Conservation (phyloP, 148 eudicot species). For the Vaccinium vitisidaea region DNA sequence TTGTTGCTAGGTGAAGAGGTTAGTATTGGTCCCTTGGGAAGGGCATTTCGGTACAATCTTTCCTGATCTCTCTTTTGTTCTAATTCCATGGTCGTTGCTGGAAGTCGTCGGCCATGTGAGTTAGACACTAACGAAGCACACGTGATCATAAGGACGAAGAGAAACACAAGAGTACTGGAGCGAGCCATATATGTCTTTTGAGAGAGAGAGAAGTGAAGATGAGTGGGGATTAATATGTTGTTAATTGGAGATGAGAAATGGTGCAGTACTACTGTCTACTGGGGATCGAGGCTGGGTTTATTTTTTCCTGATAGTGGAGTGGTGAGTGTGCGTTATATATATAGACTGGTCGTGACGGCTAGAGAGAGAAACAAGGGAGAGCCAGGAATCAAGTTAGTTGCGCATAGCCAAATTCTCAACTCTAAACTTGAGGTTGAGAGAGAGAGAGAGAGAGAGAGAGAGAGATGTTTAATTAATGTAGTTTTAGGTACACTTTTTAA, state of each 20-base stretch:
- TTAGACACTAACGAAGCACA: slow-evolving; percentile 13
- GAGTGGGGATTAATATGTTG: not conserved
- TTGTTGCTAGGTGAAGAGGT: slow-evolving; percentile 35
- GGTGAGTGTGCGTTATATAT: not conserved
- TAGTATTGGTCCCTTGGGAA: slow-evolving; percentile 33
- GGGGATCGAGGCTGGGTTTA: not conserved
- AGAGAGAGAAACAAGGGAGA: slow-evolving; percentile 1
- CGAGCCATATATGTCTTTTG: slow-evolving; percentile 16
- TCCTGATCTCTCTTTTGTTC: not conserved
- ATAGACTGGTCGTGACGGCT: slow-evolving; percentile 6
- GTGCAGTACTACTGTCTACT: not conserved
- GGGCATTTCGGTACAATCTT: slow-evolving; percentile 21
- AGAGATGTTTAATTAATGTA: not conserved
- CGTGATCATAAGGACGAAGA: not conserved
- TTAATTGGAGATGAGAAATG: slow-evolving; percentile 1
- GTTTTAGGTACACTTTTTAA: not conserved
- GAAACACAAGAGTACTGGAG: not conserved
- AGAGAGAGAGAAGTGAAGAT: not conserved
- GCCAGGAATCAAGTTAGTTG: slow-evolving; percentile 29
- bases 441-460: not conserved
- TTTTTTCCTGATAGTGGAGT: not conserved
- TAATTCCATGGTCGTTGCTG: not conserved
- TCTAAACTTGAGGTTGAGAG: not conserved
- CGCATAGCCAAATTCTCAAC: slow-evolving; percentile 17
- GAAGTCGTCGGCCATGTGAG: slow-evolving; percentile 23